Percentiles rank a stretch among this genome's conserved stretches.
phyloP scores from a whole-genome alignment of 192 early-diverging fungal genomes.

The Glomus cerebriforme region DNA sequence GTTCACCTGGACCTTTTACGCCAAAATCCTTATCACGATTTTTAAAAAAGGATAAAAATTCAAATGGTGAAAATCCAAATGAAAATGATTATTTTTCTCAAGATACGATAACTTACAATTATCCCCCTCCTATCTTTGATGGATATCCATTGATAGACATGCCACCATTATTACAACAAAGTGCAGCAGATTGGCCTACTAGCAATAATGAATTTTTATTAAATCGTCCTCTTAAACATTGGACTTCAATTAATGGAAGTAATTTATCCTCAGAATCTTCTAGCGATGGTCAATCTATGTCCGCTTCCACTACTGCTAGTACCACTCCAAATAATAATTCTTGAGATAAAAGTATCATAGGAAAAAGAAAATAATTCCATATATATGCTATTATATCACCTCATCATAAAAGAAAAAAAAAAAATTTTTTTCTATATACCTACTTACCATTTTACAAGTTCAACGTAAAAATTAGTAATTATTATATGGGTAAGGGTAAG shows the following conservation, averaged over 20 bases:
- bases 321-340: too few species aligned
- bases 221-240: background rate
- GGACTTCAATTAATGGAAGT: background rate
- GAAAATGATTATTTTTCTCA: slow-evolving; percentile 5
- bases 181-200: background rate
- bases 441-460: too few species aligned
- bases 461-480: too few species aligned
- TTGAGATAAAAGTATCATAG: too few species aligned
- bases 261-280: background rate
- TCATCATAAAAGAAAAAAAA: too few species aligned
- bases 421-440: too few species aligned
- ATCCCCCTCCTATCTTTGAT: background rate
- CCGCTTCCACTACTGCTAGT: too few species aligned
- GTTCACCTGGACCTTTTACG: background rate
- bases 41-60: background rate
- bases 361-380: too few species aligned
- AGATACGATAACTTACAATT: background rate
- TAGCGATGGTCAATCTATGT: too few species aligned
- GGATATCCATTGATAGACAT: background rate
- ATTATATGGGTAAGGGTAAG: too few species aligned
- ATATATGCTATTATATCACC: too few species aligned
- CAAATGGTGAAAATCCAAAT: background rate
- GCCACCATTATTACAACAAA: background rate
- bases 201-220: background rate
- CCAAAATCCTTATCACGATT: background rate